A percentile compares a stretch with the other conserved stretches of the same genome.
phyloP scores from a whole-genome alignment of 2,329 filamentous ascomycete genomes.

The Sphaerulina populicola region DNA sequence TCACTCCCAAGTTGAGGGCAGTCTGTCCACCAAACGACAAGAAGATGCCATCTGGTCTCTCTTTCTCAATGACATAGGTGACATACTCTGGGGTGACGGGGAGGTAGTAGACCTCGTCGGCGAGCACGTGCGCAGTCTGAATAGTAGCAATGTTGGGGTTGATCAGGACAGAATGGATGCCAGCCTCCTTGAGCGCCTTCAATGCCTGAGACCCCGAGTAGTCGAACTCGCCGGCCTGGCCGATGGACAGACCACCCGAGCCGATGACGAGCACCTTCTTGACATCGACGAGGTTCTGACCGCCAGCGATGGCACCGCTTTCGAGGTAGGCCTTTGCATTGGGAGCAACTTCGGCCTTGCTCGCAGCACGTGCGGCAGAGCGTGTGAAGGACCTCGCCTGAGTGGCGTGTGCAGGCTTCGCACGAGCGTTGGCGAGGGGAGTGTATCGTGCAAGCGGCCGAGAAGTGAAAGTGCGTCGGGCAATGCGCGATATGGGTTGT shows the following conservation, averaged over 20 bases:
- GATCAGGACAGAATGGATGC: constrained; percentile 82
- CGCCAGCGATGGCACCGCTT: constrained; percentile 73
- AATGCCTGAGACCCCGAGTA: constrained; percentile 96
- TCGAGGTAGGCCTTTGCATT: constrained; percentile 80
- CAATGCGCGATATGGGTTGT: constrained; percentile 22
- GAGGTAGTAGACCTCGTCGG: constrained; percentile 96
- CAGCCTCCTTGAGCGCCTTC: constrained; percentile 93
- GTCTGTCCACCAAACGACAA: constrained; percentile 97
- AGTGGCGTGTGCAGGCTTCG: constrained; percentile 14
- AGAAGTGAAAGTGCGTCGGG: constrained; percentile 27
- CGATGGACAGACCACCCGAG: constrained; percentile 89
- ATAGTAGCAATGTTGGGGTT: constrained; percentile 99
- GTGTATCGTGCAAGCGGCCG: constrained; percentile 14
- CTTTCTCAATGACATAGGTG: constrained; percentile 91
- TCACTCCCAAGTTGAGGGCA: constrained; percentile 88
- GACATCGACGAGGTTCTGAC: constrained; percentile 71
- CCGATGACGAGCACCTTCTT: constrained; percentile 98
- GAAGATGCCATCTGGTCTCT: constrained; percentile 93
- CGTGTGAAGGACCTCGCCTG: constrained; percentile 24
- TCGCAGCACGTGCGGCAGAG: constrained; percentile 24
- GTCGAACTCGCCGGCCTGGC: constrained; percentile 95
- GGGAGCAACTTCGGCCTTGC: constrained; percentile 58
- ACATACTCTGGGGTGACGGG: constrained; percentile 97
- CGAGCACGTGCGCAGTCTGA: constrained; percentile 91
- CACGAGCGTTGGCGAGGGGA: constrained; percentile 4